phyloP scores from a whole-genome alignment of 768 basidiomycete species.

The Cytidiella melzeri region DNA sequence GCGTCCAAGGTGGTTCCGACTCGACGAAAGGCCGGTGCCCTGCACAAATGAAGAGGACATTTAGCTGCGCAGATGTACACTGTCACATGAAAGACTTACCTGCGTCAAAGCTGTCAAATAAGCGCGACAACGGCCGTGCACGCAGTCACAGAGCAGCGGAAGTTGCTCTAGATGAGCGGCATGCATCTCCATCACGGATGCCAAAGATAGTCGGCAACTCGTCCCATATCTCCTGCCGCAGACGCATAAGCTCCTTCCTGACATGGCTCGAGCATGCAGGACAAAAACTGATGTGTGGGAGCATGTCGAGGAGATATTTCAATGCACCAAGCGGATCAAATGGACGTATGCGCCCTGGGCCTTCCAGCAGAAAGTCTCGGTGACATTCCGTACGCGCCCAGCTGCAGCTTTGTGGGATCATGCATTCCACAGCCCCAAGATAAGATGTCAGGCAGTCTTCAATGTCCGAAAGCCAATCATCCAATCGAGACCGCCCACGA shows the following conservation, averaged over 20 bases:
- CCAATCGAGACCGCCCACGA: conserved; percentile 5
- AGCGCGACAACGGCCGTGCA: no score
- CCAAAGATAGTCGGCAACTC: conserved; percentile 7
- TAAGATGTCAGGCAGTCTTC: conserved; percentile 8
- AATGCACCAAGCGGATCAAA: conserved; percentile 7
- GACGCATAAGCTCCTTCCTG: conserved; percentile 2
- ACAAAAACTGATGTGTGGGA: conserved; percentile 2
- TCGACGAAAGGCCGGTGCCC: no score
- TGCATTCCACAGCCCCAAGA: conserved; percentile 6
- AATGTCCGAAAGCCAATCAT: conserved; percentile 8
- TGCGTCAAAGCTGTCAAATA: no score
- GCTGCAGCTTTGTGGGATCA: conserved; percentile 1
- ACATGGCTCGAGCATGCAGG: conserved; percentile 2
- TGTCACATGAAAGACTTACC: no score
- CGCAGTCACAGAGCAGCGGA: no score
- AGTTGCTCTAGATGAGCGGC: no score
- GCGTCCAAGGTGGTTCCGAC: no score
- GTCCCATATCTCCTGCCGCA: conserved; percentile 9
- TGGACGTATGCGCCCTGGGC: conserved; percentile 5
- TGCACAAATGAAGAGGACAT: no score
- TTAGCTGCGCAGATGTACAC: no score
- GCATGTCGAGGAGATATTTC: conserved; percentile 4
- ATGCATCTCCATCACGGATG: no score
- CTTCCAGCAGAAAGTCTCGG: conserved; percentile 1
- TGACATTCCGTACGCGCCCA: conserved; percentile 2